Conservation (phyloP, 495 filamentous ascomycete genomes). For the Parmelia sp. region DNA sequence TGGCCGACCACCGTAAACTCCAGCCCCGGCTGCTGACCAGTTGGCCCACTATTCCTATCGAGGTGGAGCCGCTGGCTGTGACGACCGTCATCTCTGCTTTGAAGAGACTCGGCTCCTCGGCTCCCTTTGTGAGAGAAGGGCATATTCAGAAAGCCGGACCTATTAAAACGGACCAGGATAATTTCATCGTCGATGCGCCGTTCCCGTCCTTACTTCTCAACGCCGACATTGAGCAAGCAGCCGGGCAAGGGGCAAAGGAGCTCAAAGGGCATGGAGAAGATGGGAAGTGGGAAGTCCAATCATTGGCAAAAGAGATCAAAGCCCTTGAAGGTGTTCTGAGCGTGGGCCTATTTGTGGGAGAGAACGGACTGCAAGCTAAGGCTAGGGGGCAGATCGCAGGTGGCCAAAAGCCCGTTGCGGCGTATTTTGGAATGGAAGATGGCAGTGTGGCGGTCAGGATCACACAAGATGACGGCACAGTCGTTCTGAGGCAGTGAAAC, state of each 20-base stretch:
- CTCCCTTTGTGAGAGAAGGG: slow-evolving; percentile 63
- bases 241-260: slow-evolving; percentile 24
- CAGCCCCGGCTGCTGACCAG: slow-evolving; percentile 65
- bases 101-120: slow-evolving; percentile 57
- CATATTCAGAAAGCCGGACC: slow-evolving; percentile 67
- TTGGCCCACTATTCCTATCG: slow-evolving; percentile 85
- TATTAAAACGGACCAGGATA: slow-evolving; percentile 85
- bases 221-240: slow-evolving; percentile 44
- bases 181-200: slow-evolving; percentile 89
- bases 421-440: slow-evolving; percentile 90
- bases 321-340: slow-evolving; percentile 81
- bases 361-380: slow-evolving; percentile 62
- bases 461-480: slow-evolving; percentile 27
- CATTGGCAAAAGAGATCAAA: slow-evolving; percentile 65
- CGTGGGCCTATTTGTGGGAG: slow-evolving; percentile 80
- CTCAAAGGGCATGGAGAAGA: slow-evolving; percentile 43
- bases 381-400: slow-evolving; percentile 51
- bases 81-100: slow-evolving; percentile 63
- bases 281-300: slow-evolving; percentile 71
- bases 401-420: slow-evolving; percentile 85
- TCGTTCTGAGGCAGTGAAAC: slow-evolving; percentile 7
- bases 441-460: slow-evolving; percentile 55
- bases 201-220: slow-evolving; percentile 65
- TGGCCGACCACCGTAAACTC: slow-evolving; percentile 88
- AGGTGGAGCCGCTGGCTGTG: slow-evolving; percentile 79